Percentiles rank a stretch among this genome's conserved stretches.
phyloP scores from a whole-genome alignment of 805 yeast species.

The Candida boleticola region DNA sequence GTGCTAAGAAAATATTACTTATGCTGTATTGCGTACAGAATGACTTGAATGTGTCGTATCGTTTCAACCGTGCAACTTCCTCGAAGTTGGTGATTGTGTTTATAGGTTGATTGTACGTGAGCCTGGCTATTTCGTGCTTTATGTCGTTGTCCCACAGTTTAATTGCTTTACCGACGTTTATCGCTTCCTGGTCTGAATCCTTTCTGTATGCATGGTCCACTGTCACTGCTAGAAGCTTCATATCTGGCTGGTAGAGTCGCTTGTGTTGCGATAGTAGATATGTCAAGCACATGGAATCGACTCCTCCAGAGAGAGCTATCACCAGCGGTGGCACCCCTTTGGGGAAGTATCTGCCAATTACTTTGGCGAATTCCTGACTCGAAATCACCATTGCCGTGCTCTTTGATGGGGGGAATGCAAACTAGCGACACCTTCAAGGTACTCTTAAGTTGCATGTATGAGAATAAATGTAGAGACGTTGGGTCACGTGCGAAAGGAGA shows the following conservation, averaged over 20 bases:
- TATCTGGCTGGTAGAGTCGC: slow-evolving; percentile 20
- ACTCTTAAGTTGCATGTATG: too few species aligned
- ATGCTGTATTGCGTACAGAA: slow-evolving; percentile 36
- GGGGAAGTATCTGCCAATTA: slow-evolving; percentile 2
- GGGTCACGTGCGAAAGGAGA: too few species aligned
- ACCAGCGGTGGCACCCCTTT: slow-evolving; percentile 10
- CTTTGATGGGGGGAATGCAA: too few species aligned
- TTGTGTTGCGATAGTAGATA: slow-evolving; percentile 43
- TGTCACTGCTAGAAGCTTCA: slow-evolving; percentile 54
- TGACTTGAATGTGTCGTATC: slow-evolving; percentile 46
- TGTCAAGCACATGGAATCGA: slow-evolving; percentile 72
- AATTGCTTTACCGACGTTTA: slow-evolving; percentile 19
- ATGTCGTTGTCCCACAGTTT: slow-evolving; percentile 21
- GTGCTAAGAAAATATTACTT: slow-evolving; percentile 55
- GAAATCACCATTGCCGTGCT: slow-evolving; percentile 2
- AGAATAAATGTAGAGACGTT: too few species aligned
- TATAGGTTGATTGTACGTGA: slow-evolving; percentile 19
- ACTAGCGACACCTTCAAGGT: too few species aligned
- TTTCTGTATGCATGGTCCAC: slow-evolving; percentile 61
- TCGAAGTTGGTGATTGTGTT: slow-evolving; percentile 47
- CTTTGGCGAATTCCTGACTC: not conserved
- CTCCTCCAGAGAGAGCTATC: slow-evolving; percentile 78
- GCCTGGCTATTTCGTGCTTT: slow-evolving; percentile 26
- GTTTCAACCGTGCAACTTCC: slow-evolving; percentile 52
- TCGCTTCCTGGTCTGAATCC: slow-evolving; percentile 52